A percentile compares a stretch with the other conserved stretches of the same genome.
phyloP scores from a whole-genome alignment of 768 basidiomycete genomes.

The Termitomyces sp. region DNA sequence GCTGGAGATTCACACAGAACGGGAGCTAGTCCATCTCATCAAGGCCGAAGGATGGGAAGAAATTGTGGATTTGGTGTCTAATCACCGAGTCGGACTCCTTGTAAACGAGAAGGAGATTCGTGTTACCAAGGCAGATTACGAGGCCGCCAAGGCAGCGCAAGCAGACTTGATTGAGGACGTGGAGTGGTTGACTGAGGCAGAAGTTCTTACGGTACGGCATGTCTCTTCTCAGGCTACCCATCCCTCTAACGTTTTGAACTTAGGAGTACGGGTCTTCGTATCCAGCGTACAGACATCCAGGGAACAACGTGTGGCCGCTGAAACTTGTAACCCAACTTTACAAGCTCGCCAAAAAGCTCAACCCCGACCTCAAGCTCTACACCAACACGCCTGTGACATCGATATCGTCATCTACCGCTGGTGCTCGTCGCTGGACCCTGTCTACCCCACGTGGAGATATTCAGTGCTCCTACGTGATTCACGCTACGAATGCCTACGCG shows the following conservation, averaged over 20 bases:
- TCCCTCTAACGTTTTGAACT: neutral
- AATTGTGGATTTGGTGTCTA: conserved; percentile 61
- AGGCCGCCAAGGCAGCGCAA: conserved; percentile 54
- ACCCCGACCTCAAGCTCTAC: conserved; percentile 51
- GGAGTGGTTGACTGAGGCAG: conserved; percentile 45
- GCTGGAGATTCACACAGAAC: conserved; percentile 58
- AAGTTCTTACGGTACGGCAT: conserved; percentile 45
- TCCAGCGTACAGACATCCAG: conserved; percentile 51
- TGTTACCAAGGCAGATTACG: conserved; percentile 41
- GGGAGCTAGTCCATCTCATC: conserved; percentile 49
- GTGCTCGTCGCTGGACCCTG: conserved; percentile 47
- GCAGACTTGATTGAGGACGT: conserved; percentile 40
- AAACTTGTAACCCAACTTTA: conserved; percentile 77
- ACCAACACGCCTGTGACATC: conserved; percentile 71
- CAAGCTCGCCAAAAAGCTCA: conserved; percentile 33
- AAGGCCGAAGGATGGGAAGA: conserved; percentile 38
- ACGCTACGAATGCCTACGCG: conserved; percentile 86
- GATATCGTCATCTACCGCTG: conserved; percentile 25
- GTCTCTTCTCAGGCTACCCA: neutral
- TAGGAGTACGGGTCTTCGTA: conserved; percentile 47
- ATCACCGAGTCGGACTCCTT: conserved; percentile 51
- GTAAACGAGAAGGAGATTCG: conserved; percentile 44
- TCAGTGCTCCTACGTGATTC: conserved; percentile 63
- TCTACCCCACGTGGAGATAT: conserved; percentile 68
- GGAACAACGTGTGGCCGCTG: conserved; percentile 74